phyloP scores from a whole-genome alignment of 805 yeast species.

The Saturnispora silvae region DNA sequence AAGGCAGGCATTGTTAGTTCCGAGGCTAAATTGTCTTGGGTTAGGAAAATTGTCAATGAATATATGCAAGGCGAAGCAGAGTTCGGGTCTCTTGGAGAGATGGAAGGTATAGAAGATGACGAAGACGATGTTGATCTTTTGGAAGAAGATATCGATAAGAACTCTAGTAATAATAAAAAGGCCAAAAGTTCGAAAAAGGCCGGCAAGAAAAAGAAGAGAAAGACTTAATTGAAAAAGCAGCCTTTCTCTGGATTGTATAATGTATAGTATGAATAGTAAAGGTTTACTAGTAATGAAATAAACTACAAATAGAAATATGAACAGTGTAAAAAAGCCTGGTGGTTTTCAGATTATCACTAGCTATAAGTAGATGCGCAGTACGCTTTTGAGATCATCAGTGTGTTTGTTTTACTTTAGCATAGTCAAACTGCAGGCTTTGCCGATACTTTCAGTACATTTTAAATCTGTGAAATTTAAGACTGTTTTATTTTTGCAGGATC shows the following conservation, averaged over 20 bases:
- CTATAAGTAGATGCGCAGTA: too few species aligned
- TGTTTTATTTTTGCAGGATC: too few species aligned
- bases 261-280: too few species aligned
- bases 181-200: conserved; percentile 1
- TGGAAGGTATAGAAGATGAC: not conserved
- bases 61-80: conserved; percentile 30
- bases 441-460: too few species aligned
- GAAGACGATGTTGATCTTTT: not conserved
- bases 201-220: conserved; percentile 8
- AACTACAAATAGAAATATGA: too few species aligned
- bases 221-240: conserved; percentile 5
- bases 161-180: not conserved
- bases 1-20: conserved; percentile 7
- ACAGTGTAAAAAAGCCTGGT: too few species aligned
- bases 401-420: too few species aligned
- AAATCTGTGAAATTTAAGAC: too few species aligned
- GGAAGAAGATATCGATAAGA: not conserved
- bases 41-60: conserved; percentile 7
- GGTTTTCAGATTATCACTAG: too few species aligned
- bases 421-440: too few species aligned
- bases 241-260: not conserved
- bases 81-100: conserved; percentile 11
- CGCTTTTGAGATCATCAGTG: too few species aligned
- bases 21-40: conserved; percentile 1
- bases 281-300: too few species aligned